A percentile compares a stretch with the other conserved stretches of the same genome.
These are phyloP conservation scores for Aegilops tauschii DNA, from an alignment of 176 grass and related monocot genomes.

Conservation along the genomic window DNA sequence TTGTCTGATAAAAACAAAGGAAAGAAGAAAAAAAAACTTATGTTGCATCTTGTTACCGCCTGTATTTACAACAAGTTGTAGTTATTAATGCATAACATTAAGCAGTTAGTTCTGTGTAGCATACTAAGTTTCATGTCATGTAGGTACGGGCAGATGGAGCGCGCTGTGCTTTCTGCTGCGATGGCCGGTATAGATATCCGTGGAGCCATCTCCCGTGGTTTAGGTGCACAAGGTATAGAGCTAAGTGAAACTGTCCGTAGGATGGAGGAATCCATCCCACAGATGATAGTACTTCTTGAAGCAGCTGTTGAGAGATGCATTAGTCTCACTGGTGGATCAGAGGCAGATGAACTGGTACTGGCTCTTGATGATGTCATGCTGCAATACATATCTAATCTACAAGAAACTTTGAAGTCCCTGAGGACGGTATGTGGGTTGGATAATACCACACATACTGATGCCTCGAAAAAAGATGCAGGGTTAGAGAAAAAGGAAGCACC, in stretches of 20 bases:
- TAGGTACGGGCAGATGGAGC: constrained; percentile 98
- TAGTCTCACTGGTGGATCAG: constrained; percentile 90
- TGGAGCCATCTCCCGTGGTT: constrained; percentile 79
- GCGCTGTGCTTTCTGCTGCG: constrained; percentile 80
- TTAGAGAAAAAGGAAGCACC: constrained; percentile 62
- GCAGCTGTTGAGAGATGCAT: constrained; percentile 95
- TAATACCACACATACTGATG: constrained; percentile 50
- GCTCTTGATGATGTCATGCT: constrained; percentile 91
- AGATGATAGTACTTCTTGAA: constrained; percentile 90
- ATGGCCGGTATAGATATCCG: constrained; percentile 88
- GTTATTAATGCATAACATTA: neutral
- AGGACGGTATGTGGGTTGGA: constrained; percentile 83
- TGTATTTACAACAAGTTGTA: constrained; percentile 4
- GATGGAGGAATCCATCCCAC: constrained; percentile 99
- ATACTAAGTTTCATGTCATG: constrained; percentile 4
- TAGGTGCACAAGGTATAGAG: constrained; percentile 97
- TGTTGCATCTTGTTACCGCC: neutral
- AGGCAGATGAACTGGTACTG: constrained; percentile 85
- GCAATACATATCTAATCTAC: constrained; percentile 90
- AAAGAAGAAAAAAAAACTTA: neutral
- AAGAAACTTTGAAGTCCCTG: constrained; percentile 92
- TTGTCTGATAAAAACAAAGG: neutral
- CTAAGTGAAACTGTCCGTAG: constrained; percentile 94
- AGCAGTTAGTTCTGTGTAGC: neutral
- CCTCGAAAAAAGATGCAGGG: constrained; percentile 49